Base-by-base conservation (phyloP, 1,139 yeast species). In the Schwanniomyces etchellsii region DNA sequence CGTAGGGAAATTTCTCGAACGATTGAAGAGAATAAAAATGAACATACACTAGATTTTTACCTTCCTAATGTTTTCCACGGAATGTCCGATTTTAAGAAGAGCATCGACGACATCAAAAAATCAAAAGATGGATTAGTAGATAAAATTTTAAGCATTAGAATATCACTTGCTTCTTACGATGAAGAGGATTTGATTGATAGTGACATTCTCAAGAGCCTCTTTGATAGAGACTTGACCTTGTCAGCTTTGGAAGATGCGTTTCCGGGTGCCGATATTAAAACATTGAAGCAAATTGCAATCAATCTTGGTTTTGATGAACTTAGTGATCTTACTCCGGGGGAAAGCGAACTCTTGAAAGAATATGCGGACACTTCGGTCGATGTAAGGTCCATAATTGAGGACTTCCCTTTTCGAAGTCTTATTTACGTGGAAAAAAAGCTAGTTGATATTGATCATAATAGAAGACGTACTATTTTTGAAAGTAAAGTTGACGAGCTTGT, bases 401-500 rank as follows among this genome's bases (percentile, higher is more conserved):
- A 37, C 11, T 44, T 44, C 27, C 52, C 52, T 35, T 35, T 38
- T 14, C 31, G 42, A 33, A 26, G 26, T 21, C 28, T 18, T 26
- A 17, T 28, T 5, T 32, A 21, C 26, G 37, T 62, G 18, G 44
- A 42, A 13, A 36, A 31, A 1, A 45, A 48, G 31, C 39, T 47
- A 22, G 46, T 47, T 17, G 49, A 49, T 13, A 35, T 51, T 21
- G 44, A 46, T 20, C 35, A 31, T 5, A 22, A 17, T 20, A 9
- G 23, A 25, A 43, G 69, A 34, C 50, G 47, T 35, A 46, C 47
- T 3, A 44, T 40, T 11, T 64, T 63, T 38, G 51, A 49, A 28
- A 52, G 47, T 30, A 31, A 36, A 2, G 43, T 48, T n/a, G 70
- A 63, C 26, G 45, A 56, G 27, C 52, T 64, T 28, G 35, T 56